Evolutionary conservation across 257 asterid species (phyloP).

Genomic region (Capsicum chinense): DNA sequence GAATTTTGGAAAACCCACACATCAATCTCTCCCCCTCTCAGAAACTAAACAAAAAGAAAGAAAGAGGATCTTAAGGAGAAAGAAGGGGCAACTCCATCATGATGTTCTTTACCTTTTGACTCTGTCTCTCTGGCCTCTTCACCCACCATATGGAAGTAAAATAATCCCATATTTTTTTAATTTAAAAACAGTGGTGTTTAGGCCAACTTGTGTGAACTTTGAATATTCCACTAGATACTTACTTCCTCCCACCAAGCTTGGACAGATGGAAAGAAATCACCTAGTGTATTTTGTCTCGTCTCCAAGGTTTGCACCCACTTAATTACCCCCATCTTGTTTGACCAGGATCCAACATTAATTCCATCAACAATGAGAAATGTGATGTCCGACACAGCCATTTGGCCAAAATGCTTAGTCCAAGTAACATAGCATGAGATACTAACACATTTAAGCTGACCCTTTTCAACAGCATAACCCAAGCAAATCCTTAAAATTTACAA

Average conservation of each 20-base stretch:
- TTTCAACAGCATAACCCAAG: slow-evolving; percentile 11
- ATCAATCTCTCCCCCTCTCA: not conserved
- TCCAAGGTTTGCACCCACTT: not conserved
- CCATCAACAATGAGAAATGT: not conserved
- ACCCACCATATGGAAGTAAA: not conserved
- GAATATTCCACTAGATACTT: not conserved
- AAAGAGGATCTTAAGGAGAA: not conserved
- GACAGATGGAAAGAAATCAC: not conserved
- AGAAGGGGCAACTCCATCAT: not conserved
- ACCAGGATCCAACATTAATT: slow-evolving; percentile 22
- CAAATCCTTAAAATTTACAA: not conserved
- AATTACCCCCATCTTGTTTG: slow-evolving; percentile 3
- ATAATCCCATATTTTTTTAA: not conserved
- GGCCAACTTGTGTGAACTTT: not conserved
- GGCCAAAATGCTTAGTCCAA: slow-evolving; percentile 1
- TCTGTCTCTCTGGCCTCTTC: not conserved
- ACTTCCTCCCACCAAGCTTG: not conserved
- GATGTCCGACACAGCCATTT: not conserved
- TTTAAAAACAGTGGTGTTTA: not conserved
- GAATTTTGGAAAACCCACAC: not conserved
- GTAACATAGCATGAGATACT: slow-evolving; percentile 6
- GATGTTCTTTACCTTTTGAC: not conserved
- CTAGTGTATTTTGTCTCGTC: not conserved
- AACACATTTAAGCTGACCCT: slow-evolving; percentile 18
- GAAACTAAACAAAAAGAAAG: not conserved